Percentiles rank a stretch among this genome's conserved stretches.
Evolutionary conservation across 305 asterid species (phyloP).

Genomic region (Ajuga reptans): DNA sequence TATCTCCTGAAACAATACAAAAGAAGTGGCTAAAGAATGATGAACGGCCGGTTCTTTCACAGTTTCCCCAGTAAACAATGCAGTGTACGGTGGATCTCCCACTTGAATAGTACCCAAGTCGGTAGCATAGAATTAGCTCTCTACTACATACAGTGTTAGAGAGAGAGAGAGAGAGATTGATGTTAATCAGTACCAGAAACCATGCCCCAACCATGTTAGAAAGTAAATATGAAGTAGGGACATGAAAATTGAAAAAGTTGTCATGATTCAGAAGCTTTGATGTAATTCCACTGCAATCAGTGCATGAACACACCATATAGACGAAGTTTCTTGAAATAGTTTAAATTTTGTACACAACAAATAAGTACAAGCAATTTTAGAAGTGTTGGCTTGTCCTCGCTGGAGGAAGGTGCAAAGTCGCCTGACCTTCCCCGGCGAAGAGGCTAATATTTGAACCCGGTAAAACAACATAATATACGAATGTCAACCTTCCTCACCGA

Average conservation of each 20-base stretch:
- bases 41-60: no score
- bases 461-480: constrained; percentile 25
- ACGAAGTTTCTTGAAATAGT: constrained; percentile 16
- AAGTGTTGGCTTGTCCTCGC: constrained; percentile 25
- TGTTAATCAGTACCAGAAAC: no score
- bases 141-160: no score
- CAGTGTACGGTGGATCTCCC: no score
- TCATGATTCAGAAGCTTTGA: not conserved
- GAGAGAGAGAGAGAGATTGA: no score
- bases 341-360: constrained; percentile 26
- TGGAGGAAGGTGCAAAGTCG: constrained; percentile 10
- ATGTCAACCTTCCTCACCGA: constrained; percentile 86
- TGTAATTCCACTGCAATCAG: constrained; percentile 19
- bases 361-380: constrained; percentile 24
- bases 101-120: no score
- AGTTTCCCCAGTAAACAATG: no score
- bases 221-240: not conserved
- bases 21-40: no score
- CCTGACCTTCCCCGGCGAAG: constrained; percentile 21
- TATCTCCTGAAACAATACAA: no score
- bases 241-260: not conserved
- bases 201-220: no score
- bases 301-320: constrained; percentile 20
- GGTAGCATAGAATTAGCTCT: no score
- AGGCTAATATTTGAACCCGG: constrained; percentile 19